These are phyloP conservation scores for Fusarium succisae DNA, from an alignment of 2,329 filamentous ascomycete species.

Conservation along the genomic window DNA sequence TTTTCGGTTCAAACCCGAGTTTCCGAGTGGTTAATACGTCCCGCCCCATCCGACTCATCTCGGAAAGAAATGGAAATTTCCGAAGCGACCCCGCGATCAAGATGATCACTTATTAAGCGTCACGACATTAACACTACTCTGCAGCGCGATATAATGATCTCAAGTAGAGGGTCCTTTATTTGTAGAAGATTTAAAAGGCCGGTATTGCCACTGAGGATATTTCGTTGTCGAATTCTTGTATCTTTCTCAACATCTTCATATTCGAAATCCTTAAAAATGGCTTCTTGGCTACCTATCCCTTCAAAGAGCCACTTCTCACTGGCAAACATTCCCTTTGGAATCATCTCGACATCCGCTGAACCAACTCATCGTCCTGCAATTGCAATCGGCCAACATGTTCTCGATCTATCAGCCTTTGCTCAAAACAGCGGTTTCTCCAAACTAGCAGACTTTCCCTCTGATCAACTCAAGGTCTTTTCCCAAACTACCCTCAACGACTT, in stretches of 20 bases:
- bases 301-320: slow-evolving; percentile 54
- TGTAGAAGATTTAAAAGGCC: neutral
- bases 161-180: neutral
- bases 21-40: neutral
- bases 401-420: slow-evolving; percentile 74
- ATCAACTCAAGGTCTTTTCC: slow-evolving; percentile 42
- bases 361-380: slow-evolving; percentile 70
- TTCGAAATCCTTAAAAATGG: neutral
- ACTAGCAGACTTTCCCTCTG: slow-evolving; percentile 37
- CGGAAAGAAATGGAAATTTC: neutral
- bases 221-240: neutral
- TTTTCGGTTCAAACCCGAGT: neutral
- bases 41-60: neutral
- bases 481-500: slow-evolving; percentile 46
- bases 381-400: slow-evolving; percentile 75
- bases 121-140: neutral
- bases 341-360: slow-evolving; percentile 72
- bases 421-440: slow-evolving; percentile 51
- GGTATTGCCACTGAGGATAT: accelerated
- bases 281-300: slow-evolving; percentile 16
- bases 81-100: neutral
- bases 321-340: slow-evolving; percentile 83
- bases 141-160: neutral
- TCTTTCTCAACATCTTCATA: neutral
- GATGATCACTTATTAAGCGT: neutral